Evolutionary conservation across 805 yeast genomes (phyloP).

Genomic region (Cephaloascus fragrans): DNA sequence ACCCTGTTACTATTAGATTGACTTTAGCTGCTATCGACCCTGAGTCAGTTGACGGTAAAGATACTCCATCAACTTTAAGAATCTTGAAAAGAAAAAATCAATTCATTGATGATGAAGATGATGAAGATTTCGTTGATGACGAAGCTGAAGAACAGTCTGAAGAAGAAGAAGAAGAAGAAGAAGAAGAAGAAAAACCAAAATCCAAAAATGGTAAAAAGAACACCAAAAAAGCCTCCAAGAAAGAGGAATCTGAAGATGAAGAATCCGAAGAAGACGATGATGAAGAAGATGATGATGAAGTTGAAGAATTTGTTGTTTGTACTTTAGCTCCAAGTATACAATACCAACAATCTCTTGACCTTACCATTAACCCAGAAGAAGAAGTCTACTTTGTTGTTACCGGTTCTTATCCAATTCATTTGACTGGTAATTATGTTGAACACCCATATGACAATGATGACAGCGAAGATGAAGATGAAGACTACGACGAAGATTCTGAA

Average conservation of each 20-base stretch:
- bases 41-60: conserved; percentile 69
- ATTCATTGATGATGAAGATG: conserved; percentile 29
- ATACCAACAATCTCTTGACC: conserved; percentile 84
- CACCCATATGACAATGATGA: conserved; percentile 82
- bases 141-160: conserved; percentile 37
- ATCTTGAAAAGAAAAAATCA: conserved; percentile 61
- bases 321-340: conserved; percentile 81
- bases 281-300: conserved; percentile 60
- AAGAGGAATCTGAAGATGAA: conserved; percentile 13
- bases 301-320: conserved; percentile 78
- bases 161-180: conserved; percentile 35
- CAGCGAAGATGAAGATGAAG: conserved; percentile 38
- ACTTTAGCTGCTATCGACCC: conserved; percentile 97
- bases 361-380: conserved; percentile 88
- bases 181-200: conserved; percentile 26
- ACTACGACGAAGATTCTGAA: conserved; percentile 23
- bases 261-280: conserved; percentile 35
- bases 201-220: conserved; percentile 9
- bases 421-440: conserved; percentile 92
- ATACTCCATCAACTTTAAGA: conserved; percentile 82
- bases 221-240: conserved; percentile 4
- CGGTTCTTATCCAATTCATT: conserved; percentile 89
- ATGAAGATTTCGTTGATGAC: conserved; percentile 29
- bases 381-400: conserved; percentile 91
- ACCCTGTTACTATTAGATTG: conserved; percentile 82